phyloP scores from a whole-genome alignment of 768 basidiomycete species.

The Tylopilus vinaceipallidus region DNA sequence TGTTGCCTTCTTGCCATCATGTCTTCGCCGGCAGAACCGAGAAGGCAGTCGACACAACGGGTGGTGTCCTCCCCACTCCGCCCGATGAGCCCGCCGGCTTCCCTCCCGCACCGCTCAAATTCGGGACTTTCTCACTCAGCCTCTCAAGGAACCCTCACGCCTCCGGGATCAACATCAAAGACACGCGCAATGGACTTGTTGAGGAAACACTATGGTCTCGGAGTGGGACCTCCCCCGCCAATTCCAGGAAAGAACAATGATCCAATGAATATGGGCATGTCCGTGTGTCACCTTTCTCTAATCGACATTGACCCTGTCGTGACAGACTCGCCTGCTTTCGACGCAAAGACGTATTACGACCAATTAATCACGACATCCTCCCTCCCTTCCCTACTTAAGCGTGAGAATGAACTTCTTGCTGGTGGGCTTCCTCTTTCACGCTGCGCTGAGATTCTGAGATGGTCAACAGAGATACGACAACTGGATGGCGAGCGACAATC shows the following conservation, averaged over 20 bases:
- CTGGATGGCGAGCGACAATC: constrained; percentile 87
- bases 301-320: constrained; percentile 1
- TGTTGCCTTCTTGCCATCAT: background rate
- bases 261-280: constrained; percentile 78
- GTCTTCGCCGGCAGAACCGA: constrained; percentile 18
- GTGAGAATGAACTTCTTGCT: constrained; percentile 77
- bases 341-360: constrained; percentile 82
- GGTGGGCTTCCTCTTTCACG: constrained; percentile 38
- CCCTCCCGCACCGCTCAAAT: constrained; percentile 14
- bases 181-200: constrained; percentile 72
- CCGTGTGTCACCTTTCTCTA: background rate
- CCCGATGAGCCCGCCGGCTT: constrained; percentile 35
- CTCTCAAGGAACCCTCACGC: constrained; percentile 23
- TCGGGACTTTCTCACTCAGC: constrained; percentile 21
- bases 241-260: constrained; percentile 56
- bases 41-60: constrained; percentile 30
- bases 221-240: constrained; percentile 68
- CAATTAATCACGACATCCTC: constrained; percentile 82
- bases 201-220: constrained; percentile 85
- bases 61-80: constrained; percentile 46
- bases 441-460: constrained; percentile 3
- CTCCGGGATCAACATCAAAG: constrained; percentile 39
- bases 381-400: constrained; percentile 67
- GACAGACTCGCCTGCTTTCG: constrained; percentile 77
- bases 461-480: constrained; percentile 70